phyloP scores from a whole-genome alignment of 2,329 filamentous ascomycete genomes.

The Fusarium oligoseptatum region DNA sequence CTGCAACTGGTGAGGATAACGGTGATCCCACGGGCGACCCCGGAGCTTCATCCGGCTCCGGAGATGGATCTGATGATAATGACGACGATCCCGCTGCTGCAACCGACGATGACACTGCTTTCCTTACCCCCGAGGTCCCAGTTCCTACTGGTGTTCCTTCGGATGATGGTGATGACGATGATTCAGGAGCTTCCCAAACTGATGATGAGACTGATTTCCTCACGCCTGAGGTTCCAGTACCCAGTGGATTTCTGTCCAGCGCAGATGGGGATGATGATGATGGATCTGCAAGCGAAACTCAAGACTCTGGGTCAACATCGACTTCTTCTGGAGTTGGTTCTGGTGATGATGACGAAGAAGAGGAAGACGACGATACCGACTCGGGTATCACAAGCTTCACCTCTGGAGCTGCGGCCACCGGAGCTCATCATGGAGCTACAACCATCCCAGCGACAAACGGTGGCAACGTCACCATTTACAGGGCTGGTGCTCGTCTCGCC shows the following conservation, averaged over 20 bases:
- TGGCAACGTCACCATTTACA: conserved; percentile 26
- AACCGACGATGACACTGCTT: neutral
- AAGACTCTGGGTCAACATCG: neutral
- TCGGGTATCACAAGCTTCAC: neutral
- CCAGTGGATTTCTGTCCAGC: neutral
- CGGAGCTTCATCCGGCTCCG: neutral
- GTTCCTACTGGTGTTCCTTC: neutral
- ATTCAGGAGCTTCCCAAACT: neutral
- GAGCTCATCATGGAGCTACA: neutral
- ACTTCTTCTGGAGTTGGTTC: neutral
- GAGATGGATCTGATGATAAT: neutral
- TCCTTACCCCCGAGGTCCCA: neutral
- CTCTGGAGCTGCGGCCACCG: neutral
- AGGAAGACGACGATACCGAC: neutral
- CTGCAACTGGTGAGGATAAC: no score
- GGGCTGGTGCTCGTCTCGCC: neutral
- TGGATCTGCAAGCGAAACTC: neutral
- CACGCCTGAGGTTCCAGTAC: neutral
- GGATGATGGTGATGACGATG: neutral
- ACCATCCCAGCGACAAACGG: neutral
- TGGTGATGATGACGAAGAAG: neutral
- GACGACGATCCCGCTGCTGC: neutral
- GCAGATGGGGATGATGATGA: neutral
- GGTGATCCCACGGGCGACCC: neutral
- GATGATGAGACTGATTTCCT: neutral